A percentile compares a stretch with the other conserved stretches of the same genome.
Evolutionary conservation across 2,329 filamentous ascomycete species (phyloP).

Genomic region (Zymoseptoria brevis): DNA sequence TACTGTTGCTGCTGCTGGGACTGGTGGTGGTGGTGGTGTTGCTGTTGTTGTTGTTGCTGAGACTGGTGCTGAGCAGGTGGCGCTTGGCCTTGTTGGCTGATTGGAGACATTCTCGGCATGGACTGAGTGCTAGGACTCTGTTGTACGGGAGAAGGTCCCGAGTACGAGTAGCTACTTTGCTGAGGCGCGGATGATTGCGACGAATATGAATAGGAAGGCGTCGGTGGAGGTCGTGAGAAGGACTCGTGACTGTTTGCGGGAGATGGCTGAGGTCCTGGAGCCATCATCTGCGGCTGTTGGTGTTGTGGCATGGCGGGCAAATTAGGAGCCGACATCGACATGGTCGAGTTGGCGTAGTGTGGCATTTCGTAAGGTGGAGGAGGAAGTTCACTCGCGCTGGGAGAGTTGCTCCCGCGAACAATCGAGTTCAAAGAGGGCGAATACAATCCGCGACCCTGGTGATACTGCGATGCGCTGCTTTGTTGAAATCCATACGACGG

Average conservation of each 20-base stretch:
- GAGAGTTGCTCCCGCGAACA: constrained; percentile 49
- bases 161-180: constrained; percentile 41
- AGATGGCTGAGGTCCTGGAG: constrained; percentile 35
- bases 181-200: constrained; percentile 47
- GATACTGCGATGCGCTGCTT: constrained; percentile 41
- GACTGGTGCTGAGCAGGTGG: constrained; percentile 40
- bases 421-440: constrained; percentile 49
- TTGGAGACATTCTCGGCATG: constrained; percentile 47
- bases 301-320: constrained; percentile 36
- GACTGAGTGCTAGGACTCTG: constrained; percentile 43
- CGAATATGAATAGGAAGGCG: constrained; percentile 50
- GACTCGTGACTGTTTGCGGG: constrained; percentile 53
- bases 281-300: constrained; percentile 38
- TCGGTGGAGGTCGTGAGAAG: constrained; percentile 50
- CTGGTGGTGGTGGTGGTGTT: constrained; percentile 34
- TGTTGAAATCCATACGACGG: constrained; percentile 48
- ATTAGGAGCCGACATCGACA: constrained; percentile 49
- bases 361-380: constrained; percentile 62
- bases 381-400: constrained; percentile 54
- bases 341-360: constrained; percentile 49
- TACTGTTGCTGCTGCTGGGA: constrained; percentile 39
- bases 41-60: constrained; percentile 23
- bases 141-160: constrained; percentile 42
- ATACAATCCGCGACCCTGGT: constrained; percentile 47
- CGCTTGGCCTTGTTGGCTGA: constrained; percentile 36